A percentile compares a stretch with the other conserved stretches of the same genome.
Conservation (phyloP, 2,329 filamentous ascomycete genomes). For the Hypoxylon sp. region DNA sequence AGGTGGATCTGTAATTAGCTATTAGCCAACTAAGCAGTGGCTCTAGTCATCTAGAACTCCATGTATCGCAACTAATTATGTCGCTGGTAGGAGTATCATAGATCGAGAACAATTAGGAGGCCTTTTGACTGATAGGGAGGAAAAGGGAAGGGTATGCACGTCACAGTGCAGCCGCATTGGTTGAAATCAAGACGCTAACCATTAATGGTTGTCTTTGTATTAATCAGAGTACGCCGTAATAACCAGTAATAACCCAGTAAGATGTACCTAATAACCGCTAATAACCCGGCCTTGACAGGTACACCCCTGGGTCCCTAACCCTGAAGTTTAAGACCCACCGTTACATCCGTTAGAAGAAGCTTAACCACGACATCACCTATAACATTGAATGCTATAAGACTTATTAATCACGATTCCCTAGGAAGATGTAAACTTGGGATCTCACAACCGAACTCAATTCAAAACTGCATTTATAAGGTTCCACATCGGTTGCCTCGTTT, state of each 20-base stretch:
- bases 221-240: conserved; percentile 13
- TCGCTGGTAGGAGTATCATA: conserved; percentile 22
- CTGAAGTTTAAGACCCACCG: neutral
- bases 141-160: conserved; percentile 38
- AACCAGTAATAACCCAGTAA: neutral
- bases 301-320: neutral
- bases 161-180: conserved; percentile 46
- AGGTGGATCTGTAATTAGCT: conserved; percentile 20
- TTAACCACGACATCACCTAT: neutral
- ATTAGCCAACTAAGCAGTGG: conserved; percentile 19
- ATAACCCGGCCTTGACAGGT: neutral
- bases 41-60: conserved; percentile 15
- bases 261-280: neutral
- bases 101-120: conserved; percentile 32
- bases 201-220: conserved; percentile 13
- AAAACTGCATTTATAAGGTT: neutral
- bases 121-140: conserved; percentile 28
- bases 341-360: neutral
- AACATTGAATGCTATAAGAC: too few species aligned
- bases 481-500: conserved; percentile 3
- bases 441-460: neutral
- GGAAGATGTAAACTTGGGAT: neutral
- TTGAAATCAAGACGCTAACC: conserved; percentile 30
- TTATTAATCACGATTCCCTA: neutral
- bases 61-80: conserved; percentile 7